phyloP scores from a whole-genome alignment of 768 basidiomycete species.

The Suillus bovinus region DNA sequence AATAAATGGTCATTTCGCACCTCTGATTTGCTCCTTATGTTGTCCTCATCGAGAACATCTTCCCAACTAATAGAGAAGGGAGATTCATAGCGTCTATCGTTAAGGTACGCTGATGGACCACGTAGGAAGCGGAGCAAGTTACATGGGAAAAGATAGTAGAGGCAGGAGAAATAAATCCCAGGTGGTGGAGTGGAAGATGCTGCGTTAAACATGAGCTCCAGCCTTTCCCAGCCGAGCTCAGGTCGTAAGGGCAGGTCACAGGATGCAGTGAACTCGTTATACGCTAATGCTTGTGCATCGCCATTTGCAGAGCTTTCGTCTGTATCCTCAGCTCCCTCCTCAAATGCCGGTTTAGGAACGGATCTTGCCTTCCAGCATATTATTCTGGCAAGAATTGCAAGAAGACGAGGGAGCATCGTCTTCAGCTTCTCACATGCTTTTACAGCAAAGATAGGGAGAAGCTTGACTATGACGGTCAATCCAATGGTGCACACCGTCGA shows the following conservation, averaged over 20 bases:
- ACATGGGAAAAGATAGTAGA: conserved; percentile 92
- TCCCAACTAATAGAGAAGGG: conserved; percentile 76
- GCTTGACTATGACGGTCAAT: conserved; percentile 63
- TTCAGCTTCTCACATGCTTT: conserved; percentile 58
- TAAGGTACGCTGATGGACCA: conserved; percentile 64
- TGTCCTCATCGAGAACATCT: conserved; percentile 62
- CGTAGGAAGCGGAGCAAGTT: conserved; percentile 83
- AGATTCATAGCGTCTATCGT: conserved; percentile 46
- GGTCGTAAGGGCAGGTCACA: conserved; percentile 46
- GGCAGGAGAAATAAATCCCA: conserved; percentile 67
- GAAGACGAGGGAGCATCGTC: conserved; percentile 58
- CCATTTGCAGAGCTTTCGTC: conserved; percentile 3
- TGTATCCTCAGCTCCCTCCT: conserved; percentile 38
- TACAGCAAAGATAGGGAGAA: conserved; percentile 75
- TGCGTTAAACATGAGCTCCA: conserved; percentile 60
- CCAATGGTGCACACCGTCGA: conserved; percentile 67
- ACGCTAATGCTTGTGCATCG: conserved; percentile 12
- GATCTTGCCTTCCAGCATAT: conserved; percentile 73
- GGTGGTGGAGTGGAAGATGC: conserved; percentile 58
- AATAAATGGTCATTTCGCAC: conserved; percentile 37
- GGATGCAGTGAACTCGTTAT: conserved; percentile 35
- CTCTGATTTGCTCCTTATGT: conserved; percentile 73
- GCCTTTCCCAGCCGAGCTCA: conserved; percentile 66
- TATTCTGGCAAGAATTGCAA: conserved; percentile 67
- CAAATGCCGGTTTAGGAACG: conserved; percentile 33